phyloP scores from a whole-genome alignment of 768 basidiomycete species.

The Heimioporus sp. region DNA sequence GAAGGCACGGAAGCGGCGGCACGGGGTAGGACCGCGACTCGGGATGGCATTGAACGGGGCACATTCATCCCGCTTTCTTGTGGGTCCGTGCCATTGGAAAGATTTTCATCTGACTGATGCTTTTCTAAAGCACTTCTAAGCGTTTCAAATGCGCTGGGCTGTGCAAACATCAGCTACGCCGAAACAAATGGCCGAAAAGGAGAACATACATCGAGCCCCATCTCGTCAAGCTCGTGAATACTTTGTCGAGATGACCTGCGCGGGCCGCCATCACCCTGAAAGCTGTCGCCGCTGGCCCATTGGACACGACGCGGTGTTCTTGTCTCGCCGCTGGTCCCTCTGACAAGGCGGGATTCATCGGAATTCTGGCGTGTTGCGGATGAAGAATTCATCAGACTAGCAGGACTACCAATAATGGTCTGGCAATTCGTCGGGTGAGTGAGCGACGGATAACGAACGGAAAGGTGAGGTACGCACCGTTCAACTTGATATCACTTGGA shows the following conservation, averaged over 20 bases:
- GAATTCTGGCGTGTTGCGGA: slow-evolving; percentile 2
- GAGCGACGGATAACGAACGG: background rate
- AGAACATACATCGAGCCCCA: slow-evolving; percentile 48
- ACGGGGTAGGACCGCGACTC: slow-evolving; percentile 12
- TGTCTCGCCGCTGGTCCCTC: slow-evolving; percentile 26
- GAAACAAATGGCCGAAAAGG: background rate
- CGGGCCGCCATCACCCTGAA: slow-evolving; percentile 1
- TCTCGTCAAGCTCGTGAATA: slow-evolving; percentile 51
- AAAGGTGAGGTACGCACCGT: slow-evolving; percentile 6
- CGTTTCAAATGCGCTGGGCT: slow-evolving; percentile 50
- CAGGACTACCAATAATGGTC: slow-evolving; percentile 5
- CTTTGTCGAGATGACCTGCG: slow-evolving; percentile 8
- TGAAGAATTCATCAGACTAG: slow-evolving; percentile 18
- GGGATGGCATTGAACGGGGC: slow-evolving; percentile 6
- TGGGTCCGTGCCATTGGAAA: background rate
- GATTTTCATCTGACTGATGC: slow-evolving; percentile 35
- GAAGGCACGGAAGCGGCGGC: background rate
- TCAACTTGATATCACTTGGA: background rate
- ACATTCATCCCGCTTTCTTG: background rate
- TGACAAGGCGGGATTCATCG: slow-evolving; percentile 14
- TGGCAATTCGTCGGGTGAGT: background rate
- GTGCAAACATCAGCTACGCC: background rate
- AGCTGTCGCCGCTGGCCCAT: slow-evolving; percentile 40
- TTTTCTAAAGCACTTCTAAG: slow-evolving; percentile 52
- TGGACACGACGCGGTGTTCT: slow-evolving; percentile 54